A percentile compares a stretch with the other conserved stretches of the same genome.
Conservation (phyloP, 495 filamentous ascomycete species). For the Friedmanniomyces endolithicus region DNA sequence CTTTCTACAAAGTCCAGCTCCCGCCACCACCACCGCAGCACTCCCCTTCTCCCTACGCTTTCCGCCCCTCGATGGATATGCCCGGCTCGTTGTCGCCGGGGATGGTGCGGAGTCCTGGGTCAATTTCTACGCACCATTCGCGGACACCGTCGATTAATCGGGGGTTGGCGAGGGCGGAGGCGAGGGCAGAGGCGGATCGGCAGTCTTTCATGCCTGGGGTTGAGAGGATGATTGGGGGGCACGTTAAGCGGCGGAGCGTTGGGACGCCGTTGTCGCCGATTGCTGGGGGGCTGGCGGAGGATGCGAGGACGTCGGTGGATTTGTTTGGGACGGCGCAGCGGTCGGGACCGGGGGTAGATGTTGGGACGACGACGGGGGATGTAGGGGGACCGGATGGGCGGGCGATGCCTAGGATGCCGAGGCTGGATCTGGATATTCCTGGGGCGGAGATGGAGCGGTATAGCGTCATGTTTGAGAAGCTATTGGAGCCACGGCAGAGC, state of each 20-base stretch:
- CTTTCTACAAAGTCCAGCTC: constrained; percentile 5
- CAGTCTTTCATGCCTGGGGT: constrained; percentile 6
- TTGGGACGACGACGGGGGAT: background rate
- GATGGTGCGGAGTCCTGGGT: background rate
- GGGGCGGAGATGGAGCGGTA: constrained; percentile 73
- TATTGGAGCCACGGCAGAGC: constrained; percentile 43
- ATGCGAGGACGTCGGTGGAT: background rate
- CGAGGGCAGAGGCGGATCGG: constrained; percentile 10
- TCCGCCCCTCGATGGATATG: background rate
- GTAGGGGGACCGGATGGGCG: background rate
- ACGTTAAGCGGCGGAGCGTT: background rate
- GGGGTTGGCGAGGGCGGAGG: constrained; percentile 11
- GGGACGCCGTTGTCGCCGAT: background rate
- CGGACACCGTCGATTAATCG: constrained; percentile 3
- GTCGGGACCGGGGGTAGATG: background rate
- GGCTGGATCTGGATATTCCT: constrained; percentile 69
- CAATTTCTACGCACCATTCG: constrained; percentile 1
- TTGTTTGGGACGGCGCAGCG: background rate
- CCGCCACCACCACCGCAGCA: background rate
- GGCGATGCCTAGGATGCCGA: constrained; percentile 3
- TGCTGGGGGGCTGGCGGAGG: background rate
- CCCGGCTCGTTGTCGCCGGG: constrained; percentile 4
- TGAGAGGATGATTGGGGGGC: background rate
- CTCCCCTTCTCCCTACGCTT: background rate
- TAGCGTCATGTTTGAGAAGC: constrained; percentile 81